These are phyloP conservation scores for Pichiaceae sp. DNA, from an alignment of 1,139 yeast species.

Conservation along the genomic window DNA sequence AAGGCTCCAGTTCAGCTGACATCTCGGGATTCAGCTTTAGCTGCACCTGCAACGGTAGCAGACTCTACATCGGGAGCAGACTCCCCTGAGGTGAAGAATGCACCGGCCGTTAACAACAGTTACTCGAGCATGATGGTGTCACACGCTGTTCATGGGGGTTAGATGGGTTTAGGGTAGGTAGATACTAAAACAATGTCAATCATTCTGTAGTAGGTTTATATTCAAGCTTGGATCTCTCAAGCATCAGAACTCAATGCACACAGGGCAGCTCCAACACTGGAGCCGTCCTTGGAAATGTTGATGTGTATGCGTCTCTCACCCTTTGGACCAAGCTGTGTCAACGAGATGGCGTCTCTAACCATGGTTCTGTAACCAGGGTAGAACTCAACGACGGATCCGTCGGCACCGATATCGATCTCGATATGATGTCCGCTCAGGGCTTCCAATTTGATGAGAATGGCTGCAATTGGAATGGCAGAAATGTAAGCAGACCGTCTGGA, in stretches of 20 bases:
- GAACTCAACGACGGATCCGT: slow-evolving; percentile 87
- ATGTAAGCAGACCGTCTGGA: slow-evolving; percentile 79
- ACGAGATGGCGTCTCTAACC: slow-evolving; percentile 65
- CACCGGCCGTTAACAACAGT: neutral
- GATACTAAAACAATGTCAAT: neutral
- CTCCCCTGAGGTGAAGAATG: no score
- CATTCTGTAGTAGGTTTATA: no score
- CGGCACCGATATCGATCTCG: slow-evolving; percentile 86
- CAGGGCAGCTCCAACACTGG: slow-evolving; percentile 94
- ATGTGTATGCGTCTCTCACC: slow-evolving; percentile 63
- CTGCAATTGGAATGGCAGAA: slow-evolving; percentile 85
- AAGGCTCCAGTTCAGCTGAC: no score
- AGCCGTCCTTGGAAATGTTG: slow-evolving; percentile 85
- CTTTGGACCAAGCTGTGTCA: slow-evolving; percentile 63
- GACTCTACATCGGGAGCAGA: no score
- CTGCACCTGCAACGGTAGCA: no score
- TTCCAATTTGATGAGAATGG: slow-evolving; percentile 50
- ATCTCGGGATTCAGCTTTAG: no score
- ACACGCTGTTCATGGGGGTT: slow-evolving; percentile 2
- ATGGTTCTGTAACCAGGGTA: slow-evolving; percentile 81
- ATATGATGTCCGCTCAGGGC: slow-evolving; percentile 44
- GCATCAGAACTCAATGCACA: slow-evolving; percentile 45
- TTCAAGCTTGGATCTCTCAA: no score
- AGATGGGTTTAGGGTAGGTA: no score
- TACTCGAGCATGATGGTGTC: slow-evolving; percentile 1